Evolutionary conservation across 2,329 filamentous ascomycete species (phyloP), one percentile per base, ranked within the genome.

Genomic region (Stenocarpella maydis): DNA sequence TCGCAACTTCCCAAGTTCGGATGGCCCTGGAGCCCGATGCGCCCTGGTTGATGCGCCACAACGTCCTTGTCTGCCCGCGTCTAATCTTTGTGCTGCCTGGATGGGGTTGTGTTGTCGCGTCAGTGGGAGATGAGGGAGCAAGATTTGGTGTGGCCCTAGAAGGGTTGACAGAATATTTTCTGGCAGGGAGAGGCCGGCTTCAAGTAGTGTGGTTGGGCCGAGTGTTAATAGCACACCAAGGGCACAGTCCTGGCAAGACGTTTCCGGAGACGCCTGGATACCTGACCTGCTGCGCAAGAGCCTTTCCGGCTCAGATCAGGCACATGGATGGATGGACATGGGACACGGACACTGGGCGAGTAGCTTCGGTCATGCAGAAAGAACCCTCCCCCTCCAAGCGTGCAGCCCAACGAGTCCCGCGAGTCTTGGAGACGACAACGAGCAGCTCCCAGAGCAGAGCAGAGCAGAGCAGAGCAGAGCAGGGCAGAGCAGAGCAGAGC

Each of bases 131-230:
- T 45, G 50, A 45, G 67, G 53, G 45, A 65, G 69, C 61, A 65
- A 55, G 53, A 63, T 63, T 66, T 65, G 69, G 52, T 69, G 60
- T 64, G 60, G 69, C 55, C 66, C 67, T 71, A 63, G 67, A 67
- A 63, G 67, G 67, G 50, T 63, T 47, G 54, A 66, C 37, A 53
- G 67, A 69, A 68, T 45, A 71, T 53, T 67, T 69, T 50, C 63
- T 71, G 67, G 63, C 69, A 71, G 69, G 69, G 69, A 71, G 67
- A 69, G 67, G 69, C 69, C 67, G 69, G 69, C 67, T 71, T 71
- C 61, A 71, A 58, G 63, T 63, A 69, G 67, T 63, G 69, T 58
- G 67, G 67, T 69, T 69, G 67, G 67, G 50, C 61, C 69, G 69
- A 64, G 61, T 66, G 60, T 71, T 71, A 65, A 66, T 55, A 54